Conservation (phyloP, 495 filamentous ascomycete genomes). For the Monascus purpureus region DNA sequence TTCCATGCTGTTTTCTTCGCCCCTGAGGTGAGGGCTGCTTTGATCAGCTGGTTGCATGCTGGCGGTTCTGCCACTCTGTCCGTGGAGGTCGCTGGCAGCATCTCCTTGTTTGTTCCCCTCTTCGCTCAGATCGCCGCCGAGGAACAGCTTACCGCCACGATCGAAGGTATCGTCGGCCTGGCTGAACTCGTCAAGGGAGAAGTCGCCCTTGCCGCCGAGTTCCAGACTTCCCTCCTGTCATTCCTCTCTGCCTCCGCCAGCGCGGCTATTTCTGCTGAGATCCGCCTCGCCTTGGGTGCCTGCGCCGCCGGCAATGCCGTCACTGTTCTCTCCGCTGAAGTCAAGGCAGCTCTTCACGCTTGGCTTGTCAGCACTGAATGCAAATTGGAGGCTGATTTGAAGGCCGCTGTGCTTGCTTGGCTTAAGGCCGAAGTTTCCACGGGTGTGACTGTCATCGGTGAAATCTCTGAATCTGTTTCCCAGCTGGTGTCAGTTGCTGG, state of each 20-base stretch:
- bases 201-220: conserved; percentile 19
- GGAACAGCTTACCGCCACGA: conserved; percentile 23
- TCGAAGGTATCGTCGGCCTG: conserved; percentile 27
- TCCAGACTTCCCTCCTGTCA: conserved; percentile 18
- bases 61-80: conserved; percentile 11
- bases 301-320: conserved; percentile 25
- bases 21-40: conserved; percentile 12
- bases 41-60: conserved; percentile 20
- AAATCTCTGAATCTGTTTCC: conserved; percentile 17
- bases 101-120: conserved; percentile 24
- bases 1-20: conserved; percentile 12
- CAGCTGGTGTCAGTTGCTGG: conserved; percentile 23
- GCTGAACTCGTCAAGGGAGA: conserved; percentile 11
- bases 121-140: conserved; percentile 24
- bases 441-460: conserved; percentile 17
- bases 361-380: conserved; percentile 20
- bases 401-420: conserved; percentile 22
- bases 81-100: conserved; percentile 15
- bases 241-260: conserved; percentile 14
- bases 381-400: conserved; percentile 16
- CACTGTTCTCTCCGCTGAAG: conserved; percentile 17
- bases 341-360: conserved; percentile 20
- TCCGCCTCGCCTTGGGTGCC: conserved; percentile 23
- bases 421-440: conserved; percentile 16
- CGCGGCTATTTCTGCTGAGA: conserved; percentile 10